Evolutionary conservation across 495 filamentous ascomycete genomes (phyloP), one percentile per base, ranked within the genome.

Genomic region (Talaromyces adpressus): DNA sequence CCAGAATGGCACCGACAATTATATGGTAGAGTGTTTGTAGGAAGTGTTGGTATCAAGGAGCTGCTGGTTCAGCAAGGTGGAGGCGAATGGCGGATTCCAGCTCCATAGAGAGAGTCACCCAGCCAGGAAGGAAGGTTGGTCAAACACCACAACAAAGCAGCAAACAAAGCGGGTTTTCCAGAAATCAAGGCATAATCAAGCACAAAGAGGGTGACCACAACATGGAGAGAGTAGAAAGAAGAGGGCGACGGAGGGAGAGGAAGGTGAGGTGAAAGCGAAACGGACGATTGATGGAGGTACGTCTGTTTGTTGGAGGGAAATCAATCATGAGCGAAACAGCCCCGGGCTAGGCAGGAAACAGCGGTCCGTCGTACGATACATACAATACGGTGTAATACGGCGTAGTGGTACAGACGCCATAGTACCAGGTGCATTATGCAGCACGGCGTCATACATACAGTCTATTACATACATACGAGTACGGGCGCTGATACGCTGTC

Each of bases 61-160:
- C 62, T 59, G 62, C 30, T 27, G 62, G 62, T 12, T 64, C 62
- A 64, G 62, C 62, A 27, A 53, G 22, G 41, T 51, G 54, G 62
- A 72, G 72, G 77, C 75, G 71, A 67, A 61, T 60, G 63, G 70
- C 62, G 72, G 66, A 70, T 61, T 63, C 72, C 71, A 70, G 73
- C 72, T 72, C 74, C 77, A 79, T 80, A 74, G 69, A 75, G 72
- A 70, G 72, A 70, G 68, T 62, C 62, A 66, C 39, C 29, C 66
- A 63, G 67, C 64, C 65, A 65, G 65, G 32, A 20, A 66, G 57
- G 45, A 49, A 49, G 45, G n/a, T 49, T 49, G 45, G 18, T 49
- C 45, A 49, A 49, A 63, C 52, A 65, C 52, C 62, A 67, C 69
- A 71, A 71, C 65, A 69, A 61, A 64, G 56, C 61, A 20, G 36